These are phyloP conservation scores for Scutellaria galericulata DNA, from an alignment of 257 asterid species.

Conservation along the genomic window DNA sequence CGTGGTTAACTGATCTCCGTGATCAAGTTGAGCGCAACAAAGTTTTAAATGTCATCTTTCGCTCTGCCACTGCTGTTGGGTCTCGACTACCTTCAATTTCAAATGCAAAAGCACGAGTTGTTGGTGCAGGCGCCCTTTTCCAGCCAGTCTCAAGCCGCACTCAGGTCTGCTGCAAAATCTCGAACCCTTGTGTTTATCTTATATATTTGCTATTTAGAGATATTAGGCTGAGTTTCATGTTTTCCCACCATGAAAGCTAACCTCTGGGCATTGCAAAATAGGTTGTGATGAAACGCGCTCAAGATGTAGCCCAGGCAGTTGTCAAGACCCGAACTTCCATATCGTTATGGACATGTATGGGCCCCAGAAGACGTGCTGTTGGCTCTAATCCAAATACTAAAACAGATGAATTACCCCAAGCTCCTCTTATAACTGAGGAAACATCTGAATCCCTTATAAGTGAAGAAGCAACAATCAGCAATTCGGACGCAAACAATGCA, in stretches of 20 bases:
- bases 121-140: constrained; percentile 84
- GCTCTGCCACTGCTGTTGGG: constrained; percentile 86
- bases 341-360: constrained; percentile 87
- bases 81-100: constrained; percentile 85
- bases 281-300: constrained; percentile 93
- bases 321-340: constrained; percentile 74
- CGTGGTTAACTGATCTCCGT: constrained; percentile 86
- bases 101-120: constrained; percentile 83
- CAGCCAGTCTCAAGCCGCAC: constrained; percentile 95
- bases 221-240: background rate
- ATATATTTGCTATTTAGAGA: background rate
- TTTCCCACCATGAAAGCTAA: constrained; percentile 24
- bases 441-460: constrained; percentile 51
- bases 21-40: constrained; percentile 83
- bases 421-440: constrained; percentile 55
- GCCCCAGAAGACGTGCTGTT: constrained; percentile 78
- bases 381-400: constrained; percentile 46
- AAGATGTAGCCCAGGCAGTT: constrained; percentile 91
- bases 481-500: constrained; percentile 37
- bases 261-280: constrained; percentile 32
- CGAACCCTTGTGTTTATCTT: constrained; percentile 6
- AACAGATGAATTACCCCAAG: constrained; percentile 52
- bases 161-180: constrained; percentile 47
- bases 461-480: constrained; percentile 44
- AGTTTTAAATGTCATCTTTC: constrained; percentile 67